Conservation (phyloP, 2,329 filamentous ascomycete genomes). For the Tricladium varicosporioides region DNA sequence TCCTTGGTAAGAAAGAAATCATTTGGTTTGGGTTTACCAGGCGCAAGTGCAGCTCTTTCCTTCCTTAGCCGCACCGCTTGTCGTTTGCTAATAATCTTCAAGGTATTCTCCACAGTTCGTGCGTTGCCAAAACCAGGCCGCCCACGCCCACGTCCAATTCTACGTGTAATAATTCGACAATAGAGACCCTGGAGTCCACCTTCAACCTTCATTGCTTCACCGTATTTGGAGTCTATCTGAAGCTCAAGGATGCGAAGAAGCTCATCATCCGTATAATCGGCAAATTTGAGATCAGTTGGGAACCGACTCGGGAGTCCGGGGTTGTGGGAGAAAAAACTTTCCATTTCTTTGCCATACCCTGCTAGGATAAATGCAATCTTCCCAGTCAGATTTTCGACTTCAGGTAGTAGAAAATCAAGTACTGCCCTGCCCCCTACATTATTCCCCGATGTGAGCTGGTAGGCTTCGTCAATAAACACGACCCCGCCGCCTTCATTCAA, state of each 20-base stretch:
- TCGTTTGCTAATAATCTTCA: slow-evolving; percentile 52
- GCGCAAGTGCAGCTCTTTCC: slow-evolving; percentile 32
- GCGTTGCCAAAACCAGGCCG: slow-evolving; percentile 71
- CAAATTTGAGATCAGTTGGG: slow-evolving; percentile 61
- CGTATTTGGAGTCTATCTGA: slow-evolving; percentile 53
- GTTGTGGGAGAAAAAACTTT: slow-evolving; percentile 64
- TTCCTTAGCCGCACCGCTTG: slow-evolving; percentile 55
- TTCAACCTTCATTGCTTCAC: slow-evolving; percentile 55
- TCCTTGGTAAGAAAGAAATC: slow-evolving; percentile 61
- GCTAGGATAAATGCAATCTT: slow-evolving; percentile 70
- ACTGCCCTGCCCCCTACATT: slow-evolving; percentile 56
- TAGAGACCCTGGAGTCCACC: slow-evolving; percentile 58
- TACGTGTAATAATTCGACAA: slow-evolving; percentile 57
- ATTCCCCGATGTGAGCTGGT: slow-evolving; percentile 62
- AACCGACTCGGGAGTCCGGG: slow-evolving; percentile 68
- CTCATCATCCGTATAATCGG: slow-evolving; percentile 65
- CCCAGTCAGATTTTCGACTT: slow-evolving; percentile 67
- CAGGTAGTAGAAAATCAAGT: slow-evolving; percentile 66
- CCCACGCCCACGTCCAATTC: slow-evolving; percentile 60
- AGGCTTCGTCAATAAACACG: slow-evolving; percentile 75
- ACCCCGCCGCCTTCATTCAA: slow-evolving; percentile 70
- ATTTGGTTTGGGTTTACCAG: slow-evolving; percentile 39
- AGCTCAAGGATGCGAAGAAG: slow-evolving; percentile 56
- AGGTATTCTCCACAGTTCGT: slow-evolving; percentile 61
- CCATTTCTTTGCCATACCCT: slow-evolving; percentile 72